Conservation (phyloP, 306 rosid genomes). For the Ormosia emarginata region DNA sequence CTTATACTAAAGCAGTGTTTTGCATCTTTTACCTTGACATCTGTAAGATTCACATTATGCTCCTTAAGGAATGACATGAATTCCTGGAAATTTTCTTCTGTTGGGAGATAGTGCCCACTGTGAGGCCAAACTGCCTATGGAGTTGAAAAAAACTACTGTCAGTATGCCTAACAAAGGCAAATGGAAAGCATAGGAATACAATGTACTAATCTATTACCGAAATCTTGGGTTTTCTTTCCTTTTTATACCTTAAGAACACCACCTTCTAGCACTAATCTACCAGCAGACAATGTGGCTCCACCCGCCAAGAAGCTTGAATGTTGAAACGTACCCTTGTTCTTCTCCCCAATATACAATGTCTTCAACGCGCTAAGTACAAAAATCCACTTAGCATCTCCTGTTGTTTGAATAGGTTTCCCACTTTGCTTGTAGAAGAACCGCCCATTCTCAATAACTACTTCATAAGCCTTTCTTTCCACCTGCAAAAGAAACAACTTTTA, state of each 20-base stretch:
- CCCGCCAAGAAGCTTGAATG: slow-evolving; percentile 98
- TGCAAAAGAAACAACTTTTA: slow-evolving; percentile 23
- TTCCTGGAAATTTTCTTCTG: slow-evolving; percentile 74
- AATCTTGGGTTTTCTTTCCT: background rate
- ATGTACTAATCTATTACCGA: background rate
- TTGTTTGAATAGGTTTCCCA: slow-evolving; percentile 52
- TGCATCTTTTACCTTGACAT: slow-evolving; percentile 53
- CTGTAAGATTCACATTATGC: slow-evolving; percentile 55
- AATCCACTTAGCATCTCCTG: slow-evolving; percentile 70
- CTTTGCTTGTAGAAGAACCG: slow-evolving; percentile 45
- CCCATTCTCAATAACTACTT: slow-evolving; percentile 58
- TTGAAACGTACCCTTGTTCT: slow-evolving; percentile 84
- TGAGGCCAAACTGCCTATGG: slow-evolving; percentile 85
- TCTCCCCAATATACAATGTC: slow-evolving; percentile 60
- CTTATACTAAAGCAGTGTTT: background rate
- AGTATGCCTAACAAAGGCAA: background rate
- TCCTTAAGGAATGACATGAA: slow-evolving; percentile 65
- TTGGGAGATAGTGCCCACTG: slow-evolving; percentile 90
- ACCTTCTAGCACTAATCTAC: slow-evolving; percentile 65
- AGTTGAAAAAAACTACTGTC: background rate
- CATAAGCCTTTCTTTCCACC: slow-evolving; percentile 65
- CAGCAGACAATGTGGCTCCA: slow-evolving; percentile 85
- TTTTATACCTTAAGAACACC: slow-evolving; percentile 74
- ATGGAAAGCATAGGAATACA: background rate
- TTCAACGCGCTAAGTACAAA: slow-evolving; percentile 86